These are phyloP conservation scores for Solanum bukasovii DNA, from an alignment of 257 asterid species.

Conservation along the genomic window DNA sequence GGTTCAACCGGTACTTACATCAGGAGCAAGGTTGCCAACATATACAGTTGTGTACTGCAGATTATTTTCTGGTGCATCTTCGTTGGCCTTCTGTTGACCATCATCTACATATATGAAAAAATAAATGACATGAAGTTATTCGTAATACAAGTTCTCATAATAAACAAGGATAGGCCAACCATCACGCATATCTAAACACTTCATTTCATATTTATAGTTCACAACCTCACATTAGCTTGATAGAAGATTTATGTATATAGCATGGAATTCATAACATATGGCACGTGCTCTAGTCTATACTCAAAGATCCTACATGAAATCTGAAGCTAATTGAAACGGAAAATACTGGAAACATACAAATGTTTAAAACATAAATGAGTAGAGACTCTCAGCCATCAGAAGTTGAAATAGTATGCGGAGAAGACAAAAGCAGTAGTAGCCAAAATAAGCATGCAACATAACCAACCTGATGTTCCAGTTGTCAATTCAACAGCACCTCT, in stretches of 20 bases:
- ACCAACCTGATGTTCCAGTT: conserved; percentile 53
- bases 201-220: background rate
- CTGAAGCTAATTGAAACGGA: background rate
- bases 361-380: background rate
- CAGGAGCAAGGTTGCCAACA: conserved; percentile 85
- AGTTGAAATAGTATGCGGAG: background rate
- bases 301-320: background rate
- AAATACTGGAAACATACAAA: background rate
- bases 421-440: background rate
- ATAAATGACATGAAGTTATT: background rate
- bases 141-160: background rate
- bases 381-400: background rate
- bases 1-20: conserved; percentile 30
- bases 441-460: background rate
- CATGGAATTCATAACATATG: background rate
- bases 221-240: background rate
- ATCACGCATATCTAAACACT: background rate
- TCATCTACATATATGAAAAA: conserved; percentile 39
- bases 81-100: conserved; percentile 44
- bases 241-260: background rate
- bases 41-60: conserved; percentile 73
- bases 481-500: conserved; percentile 50
- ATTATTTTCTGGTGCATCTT: conserved; percentile 77
- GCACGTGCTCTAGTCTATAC: background rate
- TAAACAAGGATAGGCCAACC: background rate